Percentiles rank a stretch among this genome's conserved stretches.
Evolutionary conservation across 2,329 filamentous ascomycete genomes (phyloP).

Genomic region (Penicillium sp.): DNA sequence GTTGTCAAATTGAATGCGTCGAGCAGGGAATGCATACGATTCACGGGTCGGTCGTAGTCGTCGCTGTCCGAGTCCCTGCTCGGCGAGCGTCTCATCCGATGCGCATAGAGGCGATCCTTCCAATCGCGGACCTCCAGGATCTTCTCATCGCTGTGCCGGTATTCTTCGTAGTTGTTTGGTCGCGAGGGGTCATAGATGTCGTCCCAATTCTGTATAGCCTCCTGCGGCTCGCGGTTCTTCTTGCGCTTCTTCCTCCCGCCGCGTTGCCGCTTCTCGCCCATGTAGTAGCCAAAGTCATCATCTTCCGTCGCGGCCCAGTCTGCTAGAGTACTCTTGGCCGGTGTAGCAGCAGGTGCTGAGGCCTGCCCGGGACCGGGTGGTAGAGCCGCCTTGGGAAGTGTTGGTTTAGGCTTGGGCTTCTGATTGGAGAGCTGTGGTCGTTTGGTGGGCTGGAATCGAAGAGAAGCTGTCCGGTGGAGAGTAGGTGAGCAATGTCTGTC

Average conservation of each 20-base stretch:
- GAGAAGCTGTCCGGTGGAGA: conserved; percentile 51
- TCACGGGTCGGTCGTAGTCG: conserved; percentile 48
- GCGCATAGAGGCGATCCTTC: conserved; percentile 76
- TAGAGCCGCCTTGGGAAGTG: conserved; percentile 51
- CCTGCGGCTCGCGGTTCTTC: conserved; percentile 64
- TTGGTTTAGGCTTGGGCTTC: conserved; percentile 62
- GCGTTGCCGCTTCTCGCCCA: conserved; percentile 65
- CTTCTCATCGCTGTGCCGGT: conserved; percentile 78
- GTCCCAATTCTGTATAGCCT: conserved; percentile 71
- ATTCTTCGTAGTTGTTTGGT: conserved; percentile 82
- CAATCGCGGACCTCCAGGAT: conserved; percentile 77
- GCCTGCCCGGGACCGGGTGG: conserved; percentile 29
- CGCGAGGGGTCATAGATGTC: conserved; percentile 82
- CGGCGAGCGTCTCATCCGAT: conserved; percentile 53
- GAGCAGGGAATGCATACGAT: conserved; percentile 39
- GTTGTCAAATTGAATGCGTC: background rate
- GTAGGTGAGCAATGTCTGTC: conserved; percentile 8
- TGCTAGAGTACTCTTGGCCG: conserved; percentile 66
- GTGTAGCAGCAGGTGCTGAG: conserved; percentile 26
- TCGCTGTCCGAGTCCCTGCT: conserved; percentile 51
- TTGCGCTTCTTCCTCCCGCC: conserved; percentile 76
- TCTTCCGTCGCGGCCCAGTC: conserved; percentile 82
- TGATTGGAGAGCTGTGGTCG: conserved; percentile 64
- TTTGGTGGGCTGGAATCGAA: conserved; percentile 84
- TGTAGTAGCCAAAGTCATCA: conserved; percentile 69